A percentile compares a stretch with the other conserved stretches of the same genome.
phyloP scores from a whole-genome alignment of 768 basidiomycete species.

The Kondoa malvinella region DNA sequence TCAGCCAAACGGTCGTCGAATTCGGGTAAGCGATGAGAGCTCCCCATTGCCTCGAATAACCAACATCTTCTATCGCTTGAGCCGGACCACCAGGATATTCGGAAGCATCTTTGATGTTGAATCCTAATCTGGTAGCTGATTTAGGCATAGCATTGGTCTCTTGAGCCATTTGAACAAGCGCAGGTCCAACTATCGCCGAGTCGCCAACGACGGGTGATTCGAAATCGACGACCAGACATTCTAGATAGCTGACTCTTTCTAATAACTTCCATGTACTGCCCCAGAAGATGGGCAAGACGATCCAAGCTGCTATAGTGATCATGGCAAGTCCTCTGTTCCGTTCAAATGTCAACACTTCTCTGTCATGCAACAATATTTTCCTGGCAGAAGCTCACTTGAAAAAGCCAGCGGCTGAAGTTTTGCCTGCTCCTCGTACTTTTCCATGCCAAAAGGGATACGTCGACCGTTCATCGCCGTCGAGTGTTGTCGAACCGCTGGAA shows the following conservation, averaged over 20 bases:
- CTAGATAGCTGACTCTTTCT: constrained; percentile 24
- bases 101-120: constrained; percentile 20
- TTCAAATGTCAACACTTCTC: too few species aligned
- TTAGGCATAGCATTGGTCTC: constrained; percentile 18
- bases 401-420: background rate
- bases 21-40: constrained; percentile 29
- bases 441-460: background rate
- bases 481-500: too few species aligned
- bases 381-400: constrained; percentile 6
- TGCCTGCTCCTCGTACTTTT: background rate
- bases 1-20: constrained; percentile 28
- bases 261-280: constrained; percentile 23
- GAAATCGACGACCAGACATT: constrained; percentile 29
- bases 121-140: constrained; percentile 25
- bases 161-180: constrained; percentile 23
- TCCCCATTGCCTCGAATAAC: constrained; percentile 27
- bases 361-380: too few species aligned
- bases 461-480: background rate
- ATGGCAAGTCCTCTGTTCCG: too few species aligned
- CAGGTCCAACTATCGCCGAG: constrained; percentile 23
- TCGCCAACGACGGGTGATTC: constrained; percentile 23
- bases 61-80: constrained; percentile 24
- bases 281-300: constrained; percentile 28
- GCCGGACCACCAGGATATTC: constrained; percentile 26
- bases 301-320: too few species aligned